phyloP scores from a whole-genome alignment of 768 basidiomycete genomes.

The Leucosporidium scottii region DNA sequence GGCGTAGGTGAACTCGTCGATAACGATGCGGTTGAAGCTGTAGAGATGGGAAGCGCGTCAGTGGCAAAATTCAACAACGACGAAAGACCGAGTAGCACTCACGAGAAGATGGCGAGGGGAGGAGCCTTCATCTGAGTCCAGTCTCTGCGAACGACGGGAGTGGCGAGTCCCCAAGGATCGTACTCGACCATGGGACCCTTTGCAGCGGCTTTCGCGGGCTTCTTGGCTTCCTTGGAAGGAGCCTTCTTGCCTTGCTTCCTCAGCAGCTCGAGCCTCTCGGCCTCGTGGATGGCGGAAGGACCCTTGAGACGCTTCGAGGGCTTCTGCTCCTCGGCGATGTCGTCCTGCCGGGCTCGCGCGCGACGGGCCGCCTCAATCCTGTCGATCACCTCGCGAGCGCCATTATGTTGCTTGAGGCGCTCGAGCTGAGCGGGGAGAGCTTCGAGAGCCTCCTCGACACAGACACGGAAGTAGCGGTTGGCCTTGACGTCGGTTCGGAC shows the following conservation, averaged over 20 bases:
- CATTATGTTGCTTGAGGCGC: conserved; percentile 43
- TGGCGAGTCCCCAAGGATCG: conserved; percentile 35
- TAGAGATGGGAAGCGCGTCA: background rate
- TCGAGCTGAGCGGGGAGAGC: conserved; percentile 62
- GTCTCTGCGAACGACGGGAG: conserved; percentile 46
- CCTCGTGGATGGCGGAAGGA: conserved; percentile 50
- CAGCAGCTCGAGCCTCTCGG: conserved; percentile 36
- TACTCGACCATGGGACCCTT: conserved; percentile 33
- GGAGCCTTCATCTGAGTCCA: conserved; percentile 75
- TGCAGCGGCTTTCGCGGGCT: conserved; percentile 39
- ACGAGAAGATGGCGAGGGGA: conserved; percentile 66
- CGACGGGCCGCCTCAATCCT: no score
- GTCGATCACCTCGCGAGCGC: background rate
- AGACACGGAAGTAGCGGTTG: conserved; percentile 82
- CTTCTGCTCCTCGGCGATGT: background rate
- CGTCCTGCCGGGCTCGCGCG: background rate
- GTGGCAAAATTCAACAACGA: background rate
- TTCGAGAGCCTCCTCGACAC: conserved; percentile 58
- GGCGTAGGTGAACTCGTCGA: conserved; percentile 92
- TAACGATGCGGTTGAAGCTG: conserved; percentile 73
- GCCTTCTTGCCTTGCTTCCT: conserved; percentile 27
- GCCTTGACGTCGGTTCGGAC: conserved; percentile 43
- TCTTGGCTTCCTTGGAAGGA: conserved; percentile 52
- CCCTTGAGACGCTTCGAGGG: conserved; percentile 46
- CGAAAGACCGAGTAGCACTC: background rate